Conservation (phyloP, 2,329 filamentous ascomycete species). For the Aspergillus versicolor region DNA sequence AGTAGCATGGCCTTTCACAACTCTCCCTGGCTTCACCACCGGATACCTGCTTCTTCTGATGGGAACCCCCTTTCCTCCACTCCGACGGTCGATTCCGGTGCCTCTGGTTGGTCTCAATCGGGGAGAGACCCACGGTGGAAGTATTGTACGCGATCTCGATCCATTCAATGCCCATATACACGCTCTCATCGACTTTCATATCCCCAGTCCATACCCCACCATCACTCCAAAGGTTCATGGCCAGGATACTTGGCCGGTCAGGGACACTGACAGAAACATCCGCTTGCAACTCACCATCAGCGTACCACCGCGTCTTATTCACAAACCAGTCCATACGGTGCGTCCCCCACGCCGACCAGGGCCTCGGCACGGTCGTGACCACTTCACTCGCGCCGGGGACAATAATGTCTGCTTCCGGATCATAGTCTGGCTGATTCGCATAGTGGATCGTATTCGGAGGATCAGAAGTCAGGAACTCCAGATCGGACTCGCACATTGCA, state of each 20-base stretch:
- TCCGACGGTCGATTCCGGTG: constrained; percentile 1
- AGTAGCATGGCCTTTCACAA: constrained; percentile 10
- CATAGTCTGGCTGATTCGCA: constrained; percentile 45
- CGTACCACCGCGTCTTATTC: constrained; percentile 37
- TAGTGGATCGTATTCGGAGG: constrained; percentile 43
- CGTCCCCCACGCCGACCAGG: constrained; percentile 42
- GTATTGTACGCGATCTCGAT: constrained; percentile 43
- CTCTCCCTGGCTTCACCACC: neutral
- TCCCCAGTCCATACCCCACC: constrained; percentile 44
- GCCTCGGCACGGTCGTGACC: constrained; percentile 26
- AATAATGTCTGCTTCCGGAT: constrained; percentile 30
- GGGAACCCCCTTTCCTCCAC: neutral
- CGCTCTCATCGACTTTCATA: constrained; percentile 36
- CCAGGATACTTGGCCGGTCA: constrained; percentile 35
- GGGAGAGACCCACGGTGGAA: constrained; percentile 14
- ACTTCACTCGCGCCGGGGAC: constrained; percentile 36
- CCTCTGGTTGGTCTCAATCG: neutral
- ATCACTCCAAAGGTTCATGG: constrained; percentile 46
- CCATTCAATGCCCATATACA: constrained; percentile 42
- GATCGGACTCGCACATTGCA: constrained; percentile 50
- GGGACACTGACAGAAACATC: constrained; percentile 39
- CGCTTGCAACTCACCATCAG: constrained; percentile 30
- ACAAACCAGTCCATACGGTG: constrained; percentile 45
- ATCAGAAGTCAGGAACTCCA: constrained; percentile 54
- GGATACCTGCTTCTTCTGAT: neutral